Evolutionary conservation across 176 grass and related monocot species (phyloP), one percentile per base, ranked within the genome.

Genomic region (Secale cereale): DNA sequence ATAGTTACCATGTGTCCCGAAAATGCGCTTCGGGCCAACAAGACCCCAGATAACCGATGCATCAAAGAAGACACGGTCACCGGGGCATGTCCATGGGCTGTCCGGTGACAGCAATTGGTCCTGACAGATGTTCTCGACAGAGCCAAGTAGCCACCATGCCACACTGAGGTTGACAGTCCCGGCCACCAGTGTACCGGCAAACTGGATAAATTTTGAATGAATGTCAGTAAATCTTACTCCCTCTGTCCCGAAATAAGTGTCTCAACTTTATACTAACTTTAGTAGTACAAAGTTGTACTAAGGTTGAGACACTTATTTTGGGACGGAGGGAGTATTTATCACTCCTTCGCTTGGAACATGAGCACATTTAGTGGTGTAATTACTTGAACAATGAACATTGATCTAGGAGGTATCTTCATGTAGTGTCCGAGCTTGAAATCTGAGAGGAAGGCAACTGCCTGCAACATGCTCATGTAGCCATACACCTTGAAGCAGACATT

Each of bases 311-410:
- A n/a, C n/a, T n/a, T n/a, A n/a, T n/a, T n/a, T n/a, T n/a, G n/a
- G n/a, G n/a, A n/a, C n/a, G n/a, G n/a, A n/a, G n/a, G n/a, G n/a
- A n/a, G n/a, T n/a, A n/a, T n/a, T n/a, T n/a, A n/a, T 10, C 39
- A 40, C 39, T 45, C 12, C 41, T 45, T 43, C 10, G 11, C 12
- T 45, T 45, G 4, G 12, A 45, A 14, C 2, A 3, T 52, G 16
- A 37, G 48, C 0, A 29, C 3, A 63, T 45, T 73, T 17, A 19
- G 23, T 25, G 43, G 30, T 20, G 45, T 27, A 31, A 46, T 86
- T 78, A 95, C 95, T 91, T 98, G 91, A 92, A 93, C 89, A 43
- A 93, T 80, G 83, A 99, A 99, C 97, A 99, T 99, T n/a, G 93
- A 96, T 77, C 70, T 92, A 15, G 97, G 93, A 60, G 97, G 97